Evolutionary conservation across 208 protist genomes (phyloP).

Genomic region (Trypanosoma cruzi): DNA sequence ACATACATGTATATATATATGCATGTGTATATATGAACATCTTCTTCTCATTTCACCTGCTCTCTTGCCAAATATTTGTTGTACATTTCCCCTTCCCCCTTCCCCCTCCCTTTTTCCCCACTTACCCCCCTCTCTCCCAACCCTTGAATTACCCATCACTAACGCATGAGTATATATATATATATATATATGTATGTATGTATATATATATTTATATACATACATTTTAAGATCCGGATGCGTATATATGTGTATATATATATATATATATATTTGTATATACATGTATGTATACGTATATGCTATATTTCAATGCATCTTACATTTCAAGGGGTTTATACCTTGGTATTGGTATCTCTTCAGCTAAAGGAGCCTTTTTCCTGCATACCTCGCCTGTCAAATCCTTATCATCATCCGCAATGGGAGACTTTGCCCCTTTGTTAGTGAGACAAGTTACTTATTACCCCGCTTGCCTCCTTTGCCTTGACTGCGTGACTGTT

Average conservation of each 20-base stretch:
- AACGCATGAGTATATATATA: not conserved
- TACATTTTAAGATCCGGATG: not conserved
- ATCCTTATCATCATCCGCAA: not conserved
- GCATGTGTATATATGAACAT: slow-evolving; percentile 4
- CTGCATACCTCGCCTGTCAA: not conserved
- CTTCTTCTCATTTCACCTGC: not conserved
- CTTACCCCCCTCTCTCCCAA: too few species aligned
- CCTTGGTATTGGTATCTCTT: not conserved
- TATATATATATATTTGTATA: too few species aligned
- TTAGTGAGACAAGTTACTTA: not conserved
- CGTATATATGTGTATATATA: not conserved
- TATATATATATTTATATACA: slow-evolving; percentile 1
- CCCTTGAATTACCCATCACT: not conserved
- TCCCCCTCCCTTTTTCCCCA: too few species aligned
- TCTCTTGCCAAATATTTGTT: not conserved
- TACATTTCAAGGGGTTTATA: too few species aligned
- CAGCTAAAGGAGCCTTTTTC: not conserved
- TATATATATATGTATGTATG: not conserved
- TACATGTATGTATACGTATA: not conserved
- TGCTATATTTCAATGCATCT: not conserved
- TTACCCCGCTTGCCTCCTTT: slow-evolving; percentile 11
- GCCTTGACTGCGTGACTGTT: slow-evolving; percentile 1
- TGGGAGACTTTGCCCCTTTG: not conserved
- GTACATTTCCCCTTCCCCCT: not conserved
- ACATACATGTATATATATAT: slow-evolving; percentile 19